Evolutionary conservation across 352 stramenopile genomes (phyloP), one percentile per base, ranked within the genome.

Genomic region (Globisporangium viniferum): DNA sequence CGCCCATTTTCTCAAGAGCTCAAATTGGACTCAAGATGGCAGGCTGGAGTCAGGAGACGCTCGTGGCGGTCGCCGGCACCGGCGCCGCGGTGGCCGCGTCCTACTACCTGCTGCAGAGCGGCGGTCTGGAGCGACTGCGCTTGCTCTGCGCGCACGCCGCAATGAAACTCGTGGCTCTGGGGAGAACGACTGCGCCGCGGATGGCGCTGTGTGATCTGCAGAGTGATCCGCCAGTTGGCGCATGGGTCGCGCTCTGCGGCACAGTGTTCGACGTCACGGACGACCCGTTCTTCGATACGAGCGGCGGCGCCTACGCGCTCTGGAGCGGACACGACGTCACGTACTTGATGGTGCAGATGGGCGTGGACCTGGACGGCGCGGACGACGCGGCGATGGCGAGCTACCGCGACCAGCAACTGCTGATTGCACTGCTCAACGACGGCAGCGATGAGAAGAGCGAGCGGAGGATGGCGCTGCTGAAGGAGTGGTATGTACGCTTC

Each of bases 251-350:
- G 24, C 58, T 91, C 33, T 88, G 78, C 39, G 82, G 80, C 18
- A 82, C 78, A 10, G 74, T 72, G 4, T 89, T 91, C 49, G 70
- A 89, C 51, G 78, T 91, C 41, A 41, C 72, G 35, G 73, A 71
- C 36, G 81, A 87, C 24, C 61, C 73, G 31, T 88, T 90, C 67
- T 90, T 90, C 57, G 74, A 83, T 18, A 31, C 49, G 3, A 33
- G 41, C 9, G 57, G 29, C n/a, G 79, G 77, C 5, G 66, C 84
- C 8, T 91, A 91, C 39, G 73, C 68, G n/a, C 67, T 57, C 5
- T 91, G 82, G 80, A 65, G 79, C n/a, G 69, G 65, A 2, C 80
- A 88, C 35, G 82, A 91, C 24, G 73, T 86, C 24, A 87, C 82
- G 31, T 79, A 71, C 44, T 39, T 86, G 64, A 36, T 91, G 27